Percentiles rank a stretch among this genome's conserved stretches.
Evolutionary conservation across 139 green algal species (phyloP).

Genomic region (Dunaliella primolecta): DNA sequence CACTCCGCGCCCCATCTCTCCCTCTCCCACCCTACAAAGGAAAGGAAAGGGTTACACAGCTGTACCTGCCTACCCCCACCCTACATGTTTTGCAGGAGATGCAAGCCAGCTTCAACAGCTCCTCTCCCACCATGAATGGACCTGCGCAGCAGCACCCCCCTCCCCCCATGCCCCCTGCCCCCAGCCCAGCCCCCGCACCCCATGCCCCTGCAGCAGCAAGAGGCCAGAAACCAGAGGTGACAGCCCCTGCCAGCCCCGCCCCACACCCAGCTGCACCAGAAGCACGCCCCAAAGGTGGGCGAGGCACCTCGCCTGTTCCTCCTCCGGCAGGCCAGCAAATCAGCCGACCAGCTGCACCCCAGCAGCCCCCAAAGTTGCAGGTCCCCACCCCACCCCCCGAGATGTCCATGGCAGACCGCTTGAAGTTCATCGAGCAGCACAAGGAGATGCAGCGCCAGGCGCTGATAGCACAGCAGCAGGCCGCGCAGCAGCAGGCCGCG

Average conservation of each 20-base stretch:
- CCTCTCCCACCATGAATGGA: background rate
- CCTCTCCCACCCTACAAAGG: too few relatives aligned
- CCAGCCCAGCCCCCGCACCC: background rate
- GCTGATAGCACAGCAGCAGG: background rate
- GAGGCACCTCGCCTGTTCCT: background rate
- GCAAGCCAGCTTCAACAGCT: background rate
- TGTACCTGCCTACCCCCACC: too few relatives aligned
- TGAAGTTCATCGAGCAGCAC: too few relatives aligned
- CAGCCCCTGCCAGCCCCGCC: too few relatives aligned
- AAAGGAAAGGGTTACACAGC: too few relatives aligned
- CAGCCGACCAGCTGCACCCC: too few relatives aligned
- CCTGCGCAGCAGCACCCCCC: too few relatives aligned
- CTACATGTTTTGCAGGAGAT: background rate
- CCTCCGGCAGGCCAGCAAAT: too few relatives aligned
- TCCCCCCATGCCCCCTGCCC: background rate
- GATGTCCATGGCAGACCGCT: background rate
- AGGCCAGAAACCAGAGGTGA: too few relatives aligned
- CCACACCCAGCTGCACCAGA: background rate
- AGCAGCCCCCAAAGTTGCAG: background rate
- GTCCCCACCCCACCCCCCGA: background rate
- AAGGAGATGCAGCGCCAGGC: too few relatives aligned
- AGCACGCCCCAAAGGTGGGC: background rate
- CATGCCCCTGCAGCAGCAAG: too few relatives aligned
- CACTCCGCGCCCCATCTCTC: too few relatives aligned
- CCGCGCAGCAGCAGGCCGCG: background rate